A percentile compares a stretch with the other conserved stretches of the same genome.
Conservation (phyloP, 768 basidiomycete species). For the Kwoniella sp. region DNA sequence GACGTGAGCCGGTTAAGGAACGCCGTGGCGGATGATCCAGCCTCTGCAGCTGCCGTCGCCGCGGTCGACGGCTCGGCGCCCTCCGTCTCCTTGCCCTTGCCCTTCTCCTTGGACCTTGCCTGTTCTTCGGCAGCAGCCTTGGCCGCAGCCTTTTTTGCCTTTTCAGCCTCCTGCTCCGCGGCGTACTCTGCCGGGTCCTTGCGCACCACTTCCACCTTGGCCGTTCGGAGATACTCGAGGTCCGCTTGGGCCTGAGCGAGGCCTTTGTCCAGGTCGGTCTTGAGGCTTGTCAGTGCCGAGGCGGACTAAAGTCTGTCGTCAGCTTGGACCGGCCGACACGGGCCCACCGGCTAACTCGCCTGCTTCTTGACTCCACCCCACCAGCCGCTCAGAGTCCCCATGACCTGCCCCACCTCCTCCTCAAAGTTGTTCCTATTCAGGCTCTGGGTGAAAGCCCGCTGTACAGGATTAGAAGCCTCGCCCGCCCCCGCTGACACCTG, state of each 20-base stretch:
- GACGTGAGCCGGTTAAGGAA: conserved; percentile 31
- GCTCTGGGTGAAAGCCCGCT: conserved; percentile 25
- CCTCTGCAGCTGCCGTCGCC: neutral
- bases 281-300: conserved; percentile 33
- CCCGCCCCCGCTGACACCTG: neutral
- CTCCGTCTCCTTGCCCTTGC: conserved; percentile 41
- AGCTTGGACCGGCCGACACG: neutral
- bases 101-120: conserved; percentile 21
- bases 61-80: neutral
- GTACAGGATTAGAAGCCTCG: conserved; percentile 5
- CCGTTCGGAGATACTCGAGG: conserved; percentile 37
- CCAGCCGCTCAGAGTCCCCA: conserved; percentile 63
- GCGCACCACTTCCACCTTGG: conserved; percentile 41
- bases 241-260: conserved; percentile 47
- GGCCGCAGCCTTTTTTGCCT: conserved; percentile 11
- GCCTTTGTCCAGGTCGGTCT: conserved; percentile 46
- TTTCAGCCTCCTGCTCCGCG: conserved; percentile 26
- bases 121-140: conserved; percentile 11
- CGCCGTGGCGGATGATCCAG: conserved; percentile 1
- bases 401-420: conserved; percentile 82
- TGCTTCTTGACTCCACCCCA: conserved; percentile 91
- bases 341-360: conserved; percentile 54
- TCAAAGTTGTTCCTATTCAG: conserved; percentile 54
- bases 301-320: conserved; percentile 26
- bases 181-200: conserved; percentile 29